A percentile compares a stretch with the other conserved stretches of the same genome.
phyloP scores from a whole-genome alignment of 139 green algal species.

The Parachlorella kessleri region DNA sequence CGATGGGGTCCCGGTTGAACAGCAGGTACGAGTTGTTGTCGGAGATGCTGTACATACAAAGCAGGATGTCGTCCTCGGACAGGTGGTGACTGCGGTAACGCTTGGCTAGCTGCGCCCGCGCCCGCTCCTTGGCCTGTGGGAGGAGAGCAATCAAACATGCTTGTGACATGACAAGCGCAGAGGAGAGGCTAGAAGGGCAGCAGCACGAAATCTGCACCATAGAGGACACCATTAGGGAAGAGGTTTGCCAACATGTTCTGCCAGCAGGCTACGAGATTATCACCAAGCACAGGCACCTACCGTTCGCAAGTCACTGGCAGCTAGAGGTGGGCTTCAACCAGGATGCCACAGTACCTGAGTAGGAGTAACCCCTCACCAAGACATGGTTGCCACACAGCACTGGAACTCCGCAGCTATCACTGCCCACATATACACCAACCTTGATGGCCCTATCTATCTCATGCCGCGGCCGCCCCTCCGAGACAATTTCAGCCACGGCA shows the following conservation, averaged over 20 bases:
- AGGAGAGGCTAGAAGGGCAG: neutral
- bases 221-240: too few relatives aligned
- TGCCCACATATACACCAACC: slow-evolving; percentile 3
- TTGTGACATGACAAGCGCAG: too few relatives aligned
- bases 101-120: slow-evolving; percentile 68
- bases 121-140: slow-evolving; percentile 76
- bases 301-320: too few relatives aligned
- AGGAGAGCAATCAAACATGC: neutral
- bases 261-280: too few relatives aligned
- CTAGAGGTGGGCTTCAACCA: too few relatives aligned
- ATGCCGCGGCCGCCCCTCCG: slow-evolving; percentile 40
- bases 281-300: too few relatives aligned
- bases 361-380: too few relatives aligned
- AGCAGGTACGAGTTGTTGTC: slow-evolving; percentile 96
- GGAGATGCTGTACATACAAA: slow-evolving; percentile 86
- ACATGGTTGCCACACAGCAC: too few relatives aligned
- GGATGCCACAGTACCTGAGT: too few relatives aligned
- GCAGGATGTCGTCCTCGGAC: slow-evolving; percentile 77
- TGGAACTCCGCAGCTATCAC: too few relatives aligned
- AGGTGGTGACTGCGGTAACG: slow-evolving; percentile 56
- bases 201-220: too few relatives aligned
- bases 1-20: slow-evolving; percentile 90
- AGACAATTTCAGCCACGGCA: slow-evolving; percentile 87
- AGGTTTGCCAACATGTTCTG: too few relatives aligned
- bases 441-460: slow-evolving; percentile 87